Base-by-base conservation (phyloP, 2,329 filamentous ascomycete genomes). In the Teratosphaeria zuluensis region DNA sequence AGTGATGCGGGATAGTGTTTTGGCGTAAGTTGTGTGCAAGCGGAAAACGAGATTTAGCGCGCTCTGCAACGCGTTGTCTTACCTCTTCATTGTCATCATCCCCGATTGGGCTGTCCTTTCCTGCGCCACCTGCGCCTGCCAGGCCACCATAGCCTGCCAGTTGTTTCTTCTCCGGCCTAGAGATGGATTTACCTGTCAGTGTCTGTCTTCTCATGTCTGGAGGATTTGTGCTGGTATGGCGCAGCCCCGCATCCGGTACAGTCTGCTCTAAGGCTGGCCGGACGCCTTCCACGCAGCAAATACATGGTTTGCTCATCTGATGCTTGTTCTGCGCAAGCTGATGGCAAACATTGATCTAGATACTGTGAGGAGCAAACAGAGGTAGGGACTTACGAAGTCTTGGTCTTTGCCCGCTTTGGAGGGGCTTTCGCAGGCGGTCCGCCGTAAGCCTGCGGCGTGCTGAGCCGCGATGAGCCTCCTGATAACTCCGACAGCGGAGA, bases 131-230 rank as follows among this genome's bases (percentile, higher is more conserved):
- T 65, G 79, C 75, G 68, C 84, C 83, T 69, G 86, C 82, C 70
- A 89, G 80, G 68, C 87, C 88, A 71, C 85, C 86, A 65, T 84
- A 82, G 64, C 84, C 83, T 65, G 84, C 83, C 61, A 80, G 80
- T 73, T 86, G 87, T 76, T 88, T 90, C 77, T 92, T 92, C 73
- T 87, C 81, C 52, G 88, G 88, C 65, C 88, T 92, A 70, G 60
- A 63, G 66, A 69, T 63, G 56, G 28, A 57, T 56, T 62, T 42
- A 42, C 53, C 38, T 51, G 64, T 70, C 61, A 69, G 68, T 62
- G 48, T 57, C 38, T 60, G 58, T 59, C 62, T 53, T 52, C 54
- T 56, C 42, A 56, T 51, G 53, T 57, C 55, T 33, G n/a, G 24
- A 35, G 28, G 24, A 19, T 56, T 33, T 16, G 53, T 30, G 31